Evolutionary conservation across 495 filamentous ascomycete species (phyloP).

Genomic region (Thozetella sp.): DNA sequence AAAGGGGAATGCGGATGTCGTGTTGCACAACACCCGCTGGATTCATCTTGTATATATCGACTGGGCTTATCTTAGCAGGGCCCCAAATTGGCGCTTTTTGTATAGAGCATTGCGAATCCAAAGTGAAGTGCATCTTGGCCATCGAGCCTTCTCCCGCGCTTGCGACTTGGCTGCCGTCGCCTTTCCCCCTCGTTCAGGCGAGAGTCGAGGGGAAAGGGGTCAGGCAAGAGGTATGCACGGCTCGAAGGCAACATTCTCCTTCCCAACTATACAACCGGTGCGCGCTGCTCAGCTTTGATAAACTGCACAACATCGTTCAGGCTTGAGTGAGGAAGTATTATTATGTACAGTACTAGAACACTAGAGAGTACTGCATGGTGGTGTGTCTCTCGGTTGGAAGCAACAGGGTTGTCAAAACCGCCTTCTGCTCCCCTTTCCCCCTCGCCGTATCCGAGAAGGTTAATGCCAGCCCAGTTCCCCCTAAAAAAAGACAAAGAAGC

Average conservation of each 20-base stretch:
- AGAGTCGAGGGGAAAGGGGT: too few species aligned
- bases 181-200: too few species aligned
- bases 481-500: background rate
- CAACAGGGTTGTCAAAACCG: background rate
- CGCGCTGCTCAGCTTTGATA: background rate
- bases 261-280: background rate
- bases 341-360: conserved; percentile 9
- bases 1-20: background rate
- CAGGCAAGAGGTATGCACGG: too few species aligned
- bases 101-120: too few species aligned
- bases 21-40: background rate
- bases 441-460: background rate
- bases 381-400: background rate
- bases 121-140: too few species aligned
- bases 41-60: background rate
- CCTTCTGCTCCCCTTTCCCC: background rate
- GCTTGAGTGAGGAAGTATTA: conserved; percentile 11
- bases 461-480: background rate
- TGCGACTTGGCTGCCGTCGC: too few species aligned
- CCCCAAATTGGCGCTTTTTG: too few species aligned
- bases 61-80: too few species aligned
- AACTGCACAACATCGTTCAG: background rate
- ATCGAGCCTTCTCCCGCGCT: too few species aligned
- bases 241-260: too few species aligned
- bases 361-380: background rate